Evolutionary conservation across 345 rosid genomes (phyloP), one percentile per base, ranked within the genome.

Genomic region (Erucastrum elatum): DNA sequence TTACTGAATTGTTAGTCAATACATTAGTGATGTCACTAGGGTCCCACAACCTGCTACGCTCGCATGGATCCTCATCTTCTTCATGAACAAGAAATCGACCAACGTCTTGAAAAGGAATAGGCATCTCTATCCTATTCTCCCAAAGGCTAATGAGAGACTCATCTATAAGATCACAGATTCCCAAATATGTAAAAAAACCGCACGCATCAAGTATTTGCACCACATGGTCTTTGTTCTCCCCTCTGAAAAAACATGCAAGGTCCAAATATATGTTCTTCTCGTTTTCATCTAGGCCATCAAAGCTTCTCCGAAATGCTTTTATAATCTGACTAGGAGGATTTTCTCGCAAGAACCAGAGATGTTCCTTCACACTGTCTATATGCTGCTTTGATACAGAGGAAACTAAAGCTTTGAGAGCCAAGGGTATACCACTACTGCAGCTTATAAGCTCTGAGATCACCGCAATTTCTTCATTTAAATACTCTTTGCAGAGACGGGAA

Each of bases 231-330:
- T 21, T 72, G 41, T 69, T 5, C 25, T 64, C 71, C 60, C 83
- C 81, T 30, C 15, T 59, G 12, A 79, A 81, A 65, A 84, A 81
- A 75, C 83, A 82, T 0, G 79, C 83, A 69, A 84, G 34, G 41
- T 84, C 83, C 53, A 84, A 76, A 27, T 73, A 82, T 69, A 82
- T 79, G 35, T 70, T 44, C 69, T 82, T 84, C 8, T 68, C 77
- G 8, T 77, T 75, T 10, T 65, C 69, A 39, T 73, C 68, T 5
- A 84, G 80, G 16, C 21, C 80, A 65, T 79, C 80, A 79, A 69
- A 82, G n/a, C 85, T 82, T 64, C 77, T 79, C 63, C 2, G 46
- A 41, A 84, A 73, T 13, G 74, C 39, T 55, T 77, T 31, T 0
- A 64, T 58, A 53, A 84, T 74, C 66, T 77, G 33, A 3, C n/a